Evolutionary conservation across 1,139 yeast genomes (phyloP).

Genomic region (Candida sanyaensis): DNA sequence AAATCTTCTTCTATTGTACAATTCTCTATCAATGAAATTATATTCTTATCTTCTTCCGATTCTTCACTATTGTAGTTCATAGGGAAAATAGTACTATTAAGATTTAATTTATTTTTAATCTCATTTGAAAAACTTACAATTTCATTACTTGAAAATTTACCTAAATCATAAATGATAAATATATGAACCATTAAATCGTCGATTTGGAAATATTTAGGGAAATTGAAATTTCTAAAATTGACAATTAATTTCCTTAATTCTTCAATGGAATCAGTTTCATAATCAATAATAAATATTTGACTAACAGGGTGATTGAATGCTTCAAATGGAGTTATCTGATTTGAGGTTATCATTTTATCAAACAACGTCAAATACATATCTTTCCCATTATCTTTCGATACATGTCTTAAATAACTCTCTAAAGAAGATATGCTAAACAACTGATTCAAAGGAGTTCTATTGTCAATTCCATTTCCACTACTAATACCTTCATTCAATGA

Average conservation of each 20-base stretch:
- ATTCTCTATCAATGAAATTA: conserved; percentile 31
- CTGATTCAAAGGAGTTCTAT: conserved; percentile 22
- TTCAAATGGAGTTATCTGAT: conserved; percentile 76
- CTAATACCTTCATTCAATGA: conserved; percentile 10
- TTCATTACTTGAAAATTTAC: conserved; percentile 21
- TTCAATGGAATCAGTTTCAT: conserved; percentile 49
- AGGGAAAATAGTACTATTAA: conserved; percentile 32
- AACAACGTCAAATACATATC: conserved; percentile 61
- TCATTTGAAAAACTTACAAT: conserved; percentile 34
- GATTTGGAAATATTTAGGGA: conserved; percentile 62
- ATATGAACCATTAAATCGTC: conserved; percentile 56
- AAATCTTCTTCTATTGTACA: conserved; percentile 59
- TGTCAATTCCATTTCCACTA: neutral
- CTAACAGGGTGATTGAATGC: conserved; percentile 89
- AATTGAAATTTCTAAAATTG: conserved; percentile 42
- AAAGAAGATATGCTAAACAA: conserved; percentile 44
- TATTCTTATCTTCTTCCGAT: conserved; percentile 15
- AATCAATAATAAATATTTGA: conserved; percentile 67
- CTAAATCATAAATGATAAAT: conserved; percentile 39
- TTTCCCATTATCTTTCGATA: conserved; percentile 12
- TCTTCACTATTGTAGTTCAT: conserved; percentile 12
- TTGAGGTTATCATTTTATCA: conserved; percentile 61
- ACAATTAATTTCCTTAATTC: conserved; percentile 40
- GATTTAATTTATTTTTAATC: conserved; percentile 27
- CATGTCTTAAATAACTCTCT: conserved; percentile 31